Evolutionary conservation across 108 stramenopile genomes (phyloP).

Genomic region (Seminavis robusta): DNA sequence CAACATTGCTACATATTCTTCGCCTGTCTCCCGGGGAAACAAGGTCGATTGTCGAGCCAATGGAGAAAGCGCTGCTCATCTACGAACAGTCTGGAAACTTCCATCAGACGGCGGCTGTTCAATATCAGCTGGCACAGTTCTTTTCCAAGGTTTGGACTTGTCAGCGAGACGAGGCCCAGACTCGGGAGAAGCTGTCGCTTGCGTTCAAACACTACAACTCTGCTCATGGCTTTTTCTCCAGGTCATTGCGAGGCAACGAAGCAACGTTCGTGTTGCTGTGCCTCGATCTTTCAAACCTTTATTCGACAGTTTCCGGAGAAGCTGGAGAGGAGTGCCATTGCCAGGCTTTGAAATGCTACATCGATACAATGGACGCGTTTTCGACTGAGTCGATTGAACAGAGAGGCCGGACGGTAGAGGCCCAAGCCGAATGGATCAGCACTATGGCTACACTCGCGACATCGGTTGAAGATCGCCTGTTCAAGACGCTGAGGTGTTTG

Average conservation of each 20-base stretch:
- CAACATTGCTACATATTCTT: conserved; percentile 45
- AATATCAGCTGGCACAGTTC: conserved; percentile 82
- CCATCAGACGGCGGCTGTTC: conserved; percentile 80
- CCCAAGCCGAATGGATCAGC: conserved; percentile 39
- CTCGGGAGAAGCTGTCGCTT: conserved; percentile 70
- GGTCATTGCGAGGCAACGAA: conserved; percentile 53
- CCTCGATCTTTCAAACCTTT: conserved; percentile 71
- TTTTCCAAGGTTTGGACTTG: conserved; percentile 80
- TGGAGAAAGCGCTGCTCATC: conserved; percentile 70
- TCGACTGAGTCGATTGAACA: conserved; percentile 21
- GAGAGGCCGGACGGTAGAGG: background rate
- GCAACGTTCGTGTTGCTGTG: conserved; percentile 74
- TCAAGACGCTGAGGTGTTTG: conserved; percentile 61
- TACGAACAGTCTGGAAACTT: conserved; percentile 65
- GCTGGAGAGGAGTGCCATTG: conserved; percentile 65
- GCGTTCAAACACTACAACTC: conserved; percentile 66
- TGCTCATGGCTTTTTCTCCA: conserved; percentile 66
- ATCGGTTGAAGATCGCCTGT: conserved; percentile 63
- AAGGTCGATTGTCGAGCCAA: conserved; percentile 72
- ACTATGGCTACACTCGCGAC: conserved; percentile 66
- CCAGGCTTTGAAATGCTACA: conserved; percentile 62
- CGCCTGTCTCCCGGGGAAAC: conserved; percentile 70
- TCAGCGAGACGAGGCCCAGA: conserved; percentile 73
- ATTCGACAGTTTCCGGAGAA: conserved; percentile 65
- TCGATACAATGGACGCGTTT: conserved; percentile 70